A percentile compares a stretch with the other conserved stretches of the same genome.
Conservation (phyloP, 805 yeast genomes). For the Komagataella ulmi region DNA sequence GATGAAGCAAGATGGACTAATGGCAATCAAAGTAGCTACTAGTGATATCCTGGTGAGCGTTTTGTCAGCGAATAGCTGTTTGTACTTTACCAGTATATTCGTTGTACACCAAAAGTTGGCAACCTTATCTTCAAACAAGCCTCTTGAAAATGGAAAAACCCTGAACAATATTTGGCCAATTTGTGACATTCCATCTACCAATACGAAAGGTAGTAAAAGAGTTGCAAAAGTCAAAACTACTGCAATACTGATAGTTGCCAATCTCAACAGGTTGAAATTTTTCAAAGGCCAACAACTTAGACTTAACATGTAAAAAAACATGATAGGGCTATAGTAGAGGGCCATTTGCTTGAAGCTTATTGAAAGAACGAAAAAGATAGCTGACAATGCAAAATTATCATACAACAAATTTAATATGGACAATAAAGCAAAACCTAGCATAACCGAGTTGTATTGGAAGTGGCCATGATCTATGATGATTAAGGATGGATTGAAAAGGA, state of each 20-base stretch:
- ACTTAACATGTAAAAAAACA: slow-evolving; percentile 70
- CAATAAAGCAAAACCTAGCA: slow-evolving; percentile 75
- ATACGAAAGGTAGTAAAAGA: slow-evolving; percentile 47
- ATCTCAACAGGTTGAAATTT: slow-evolving; percentile 36
- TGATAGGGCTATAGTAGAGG: slow-evolving; percentile 79
- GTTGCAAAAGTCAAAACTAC: slow-evolving; percentile 40
- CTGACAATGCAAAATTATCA: slow-evolving; percentile 52
- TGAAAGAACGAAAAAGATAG: slow-evolving; percentile 66
- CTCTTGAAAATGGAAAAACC: slow-evolving; percentile 86
- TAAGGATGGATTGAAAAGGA: slow-evolving; percentile 76
- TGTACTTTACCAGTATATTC: slow-evolving; percentile 65
- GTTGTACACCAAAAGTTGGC: slow-evolving; percentile 97
- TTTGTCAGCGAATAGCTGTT: slow-evolving; percentile 32
- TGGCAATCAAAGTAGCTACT: slow-evolving; percentile 32
- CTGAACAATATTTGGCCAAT: slow-evolving; percentile 46
- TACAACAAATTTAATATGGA: slow-evolving; percentile 54
- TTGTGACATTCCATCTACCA: slow-evolving; percentile 31
- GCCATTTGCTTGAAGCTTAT: slow-evolving; percentile 93
- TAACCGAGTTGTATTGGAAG: slow-evolving; percentile 88
- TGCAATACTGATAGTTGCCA: slow-evolving; percentile 49
- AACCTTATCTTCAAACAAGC: slow-evolving; percentile 93
- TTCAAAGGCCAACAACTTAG: slow-evolving; percentile 19
- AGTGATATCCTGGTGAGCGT: slow-evolving; percentile 51
- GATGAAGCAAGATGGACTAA: slow-evolving; percentile 42
- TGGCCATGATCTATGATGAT: slow-evolving; percentile 92